Base-by-base conservation (phyloP, 1,284 basidiomycete genomes). In the Puccinia novopanici region DNA sequence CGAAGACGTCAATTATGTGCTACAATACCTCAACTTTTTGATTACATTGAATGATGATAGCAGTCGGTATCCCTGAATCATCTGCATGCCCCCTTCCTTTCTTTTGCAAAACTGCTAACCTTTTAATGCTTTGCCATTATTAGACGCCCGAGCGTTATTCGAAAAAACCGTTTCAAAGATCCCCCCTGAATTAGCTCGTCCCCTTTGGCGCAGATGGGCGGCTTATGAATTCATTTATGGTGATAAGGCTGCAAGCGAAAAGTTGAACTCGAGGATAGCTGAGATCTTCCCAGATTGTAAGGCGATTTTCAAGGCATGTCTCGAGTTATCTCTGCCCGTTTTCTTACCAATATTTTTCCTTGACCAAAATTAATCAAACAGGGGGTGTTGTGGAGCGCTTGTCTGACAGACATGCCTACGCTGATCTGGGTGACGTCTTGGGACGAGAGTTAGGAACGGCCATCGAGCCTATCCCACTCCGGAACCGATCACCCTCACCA, bases 171-270 rank as follows among this genome's bases (percentile, higher is more conserved):
- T 95, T 52, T 88, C 89, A 8, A 87, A 87, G 15, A 94, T 98
- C 85, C 86, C 92, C 0, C 88, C 94, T 5, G 92, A 93, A 55
- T 89, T 90, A 57, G 93, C 94, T 15, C 89, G 93, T 63, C 90
- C 92, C 0, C 88, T 99, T 19, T 99, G 95, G 95, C 93, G 98
- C 84, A 90, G 92, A 68, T 99, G 96, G 97, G 91, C 93, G 3
- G 89, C 91, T 81, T 97, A 97, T 87, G 95, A 98, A 86, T 97
- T 96, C 87, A 92, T 93, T 84, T 98, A 93, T 85, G 94, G 94
- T 30, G 94, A 97, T 86, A 88, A 95, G n/a, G 90, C 93, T 67
- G 92, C 93, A 1, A 91, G 93, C 12, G 91, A 92, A 82, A 94
- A 95, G 86, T 89, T 98, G 71, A 95, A 98, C 85, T 90, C 91